phyloP scores from a whole-genome alignment of 192 early-diverging fungal genomes.

The Umbelopsis isabellina region DNA sequence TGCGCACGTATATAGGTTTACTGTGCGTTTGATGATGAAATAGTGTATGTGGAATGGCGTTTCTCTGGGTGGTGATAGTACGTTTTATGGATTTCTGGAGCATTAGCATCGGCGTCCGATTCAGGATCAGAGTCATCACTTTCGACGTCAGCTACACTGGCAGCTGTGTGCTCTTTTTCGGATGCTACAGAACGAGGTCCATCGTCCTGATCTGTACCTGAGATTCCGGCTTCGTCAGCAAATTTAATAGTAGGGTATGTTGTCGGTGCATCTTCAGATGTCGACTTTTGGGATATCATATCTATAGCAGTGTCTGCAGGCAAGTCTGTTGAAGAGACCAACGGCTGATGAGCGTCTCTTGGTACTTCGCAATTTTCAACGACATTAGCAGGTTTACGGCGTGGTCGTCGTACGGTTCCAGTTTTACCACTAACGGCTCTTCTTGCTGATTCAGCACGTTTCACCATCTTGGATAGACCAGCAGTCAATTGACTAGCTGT shows the following conservation, averaged over 20 bases:
- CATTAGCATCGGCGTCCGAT: background rate
- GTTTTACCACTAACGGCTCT: background rate
- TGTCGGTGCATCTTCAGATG: background rate
- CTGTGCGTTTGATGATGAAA: background rate
- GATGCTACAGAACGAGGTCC: background rate
- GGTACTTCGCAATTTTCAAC: too few species aligned
- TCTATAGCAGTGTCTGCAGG: too few species aligned
- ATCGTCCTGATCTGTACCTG: background rate
- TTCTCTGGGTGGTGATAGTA: constrained; percentile 34
- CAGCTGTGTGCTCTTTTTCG: constrained; percentile 5
- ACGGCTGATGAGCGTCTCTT: too few species aligned
- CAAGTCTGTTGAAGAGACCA: too few species aligned
- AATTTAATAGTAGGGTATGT: background rate
- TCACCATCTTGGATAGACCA: constrained; percentile 18
- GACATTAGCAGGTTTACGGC: background rate
- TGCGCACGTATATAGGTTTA: too few species aligned
- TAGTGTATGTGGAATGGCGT: background rate
- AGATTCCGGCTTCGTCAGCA: background rate
- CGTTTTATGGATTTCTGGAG: constrained; percentile 13
- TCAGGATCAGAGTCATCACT: background rate
- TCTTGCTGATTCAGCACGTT: constrained; percentile 23
- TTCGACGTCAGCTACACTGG: background rate
- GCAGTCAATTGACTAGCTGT: constrained; percentile 11
- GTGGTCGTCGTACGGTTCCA: background rate
- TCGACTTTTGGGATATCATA: background rate